Evolutionary conservation across 83 land plant species (phyloP), one percentile per base, ranked within the genome.

Genomic region (Isoetes engelmannii): DNA sequence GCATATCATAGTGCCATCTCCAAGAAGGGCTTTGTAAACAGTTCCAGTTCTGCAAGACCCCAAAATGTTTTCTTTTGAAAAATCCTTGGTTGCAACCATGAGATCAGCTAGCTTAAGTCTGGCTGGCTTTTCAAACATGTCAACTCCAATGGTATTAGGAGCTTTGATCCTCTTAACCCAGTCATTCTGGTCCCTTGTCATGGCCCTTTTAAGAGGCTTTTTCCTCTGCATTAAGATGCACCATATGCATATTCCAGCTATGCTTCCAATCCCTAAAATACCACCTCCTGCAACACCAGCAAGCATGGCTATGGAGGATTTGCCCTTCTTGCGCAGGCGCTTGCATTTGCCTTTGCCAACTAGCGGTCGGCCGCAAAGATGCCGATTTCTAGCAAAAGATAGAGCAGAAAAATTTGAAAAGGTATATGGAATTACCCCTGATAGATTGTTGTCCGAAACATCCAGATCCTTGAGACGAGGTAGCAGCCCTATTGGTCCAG

Each of bases 111-210:
- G 73, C 67, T 71, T 78, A 41, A 89, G 73, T 71, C 84, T 89
- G 12, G 71, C 80, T 4, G 92, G 93, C 45, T 86, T 84, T 76
- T 86, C 87, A 75, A 89, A 89, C 74, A 89, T 70, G 0, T 72
- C 65, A 12, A 89, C 89, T 58, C 60, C 81, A 13, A 74, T 55
- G 45, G 81, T 73, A 73, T 74, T 79, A 45, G 78, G 76, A 45
- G 81, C 69, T 55, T 80, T 74, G 63, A 88, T 71, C 72, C 79
- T 69, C 47, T 76, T 76, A 4, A 71, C 75, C 92, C 92, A 89
- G 69, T 61, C 77, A 73, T 58, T 48, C 73, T 50, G 67, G 57
- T 21, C 83, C 80, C 50, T 70, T 7, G 28, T 66, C 75, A 69
- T 64, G 63, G 57, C 75, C 73, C 74, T 72, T 64, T 61, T 67